Base-by-base conservation (phyloP, 345 rosid species). In the Conringia planisiliqua region DNA sequence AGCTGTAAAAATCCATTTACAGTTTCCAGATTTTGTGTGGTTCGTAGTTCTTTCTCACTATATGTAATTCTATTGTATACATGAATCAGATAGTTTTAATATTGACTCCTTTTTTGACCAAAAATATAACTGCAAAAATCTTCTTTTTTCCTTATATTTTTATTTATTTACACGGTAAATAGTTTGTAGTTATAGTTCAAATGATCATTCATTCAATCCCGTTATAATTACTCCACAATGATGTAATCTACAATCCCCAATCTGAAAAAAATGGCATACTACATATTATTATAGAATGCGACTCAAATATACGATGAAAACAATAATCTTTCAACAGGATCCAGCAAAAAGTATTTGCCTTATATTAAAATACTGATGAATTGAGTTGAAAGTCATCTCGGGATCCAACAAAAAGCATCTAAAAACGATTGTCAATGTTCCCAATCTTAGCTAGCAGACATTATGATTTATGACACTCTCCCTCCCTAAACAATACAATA, bases 341-440 rank as follows among this genome's bases (percentile, higher is more conserved):
- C 73, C 68, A 67, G 20, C 68, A 10, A 39, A 75, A 68, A 50
- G 62, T 75, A 56, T 67, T 14, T 59, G 79, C 17, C 46, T 50
- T 39, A 10, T 35, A 67, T 14, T 48, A 24, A 47, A 63, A 52
- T 32, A 6, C 16, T 63, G 46, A 40, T 63, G 46, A 40, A 30
- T 12, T 73, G 46, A 32, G 70, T 56, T 73, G 27, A 62, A 63
- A 73, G 46, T 42, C n/a, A 73, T 54, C 18, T 64, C 6, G 29
- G 35, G 72, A 40, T 67, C 68, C 68, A 38, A 33, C 68, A 67
- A 60, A 68, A 75, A 60, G 63, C 18, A 30, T 14, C n/a, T 18
- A 51, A 48, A 47, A 55, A 64, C 54, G 9, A 64, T 52, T 64
- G 39, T 39, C 35, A 38, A 7, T 67, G 73, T 48, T 46, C 62